A percentile compares a stretch with the other conserved stretches of the same genome.
phyloP scores from a whole-genome alignment of 345 rosid genomes.

The Raphanus raphanistrum region DNA sequence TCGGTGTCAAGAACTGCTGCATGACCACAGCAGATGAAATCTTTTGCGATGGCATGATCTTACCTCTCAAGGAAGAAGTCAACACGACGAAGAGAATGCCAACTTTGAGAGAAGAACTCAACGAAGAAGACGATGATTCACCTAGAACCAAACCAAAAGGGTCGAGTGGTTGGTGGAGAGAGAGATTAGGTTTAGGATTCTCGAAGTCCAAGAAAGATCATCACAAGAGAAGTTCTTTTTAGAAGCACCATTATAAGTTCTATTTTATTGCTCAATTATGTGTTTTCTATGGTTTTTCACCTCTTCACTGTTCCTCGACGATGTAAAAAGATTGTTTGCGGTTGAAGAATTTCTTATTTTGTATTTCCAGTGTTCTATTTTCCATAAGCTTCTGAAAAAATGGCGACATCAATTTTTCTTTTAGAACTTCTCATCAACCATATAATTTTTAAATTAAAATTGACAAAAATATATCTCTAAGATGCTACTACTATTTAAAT shows the following conservation, averaged over 20 bases:
- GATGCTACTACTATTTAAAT: background rate
- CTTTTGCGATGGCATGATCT: conserved; percentile 63
- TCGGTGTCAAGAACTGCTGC: conserved; percentile 50
- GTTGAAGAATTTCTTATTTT: conserved; percentile 34
- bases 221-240: conserved; percentile 30
- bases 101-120: conserved; percentile 71
- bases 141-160: conserved; percentile 32
- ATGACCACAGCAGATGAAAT: conserved; percentile 87
- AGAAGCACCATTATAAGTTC: conserved; percentile 22
- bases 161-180: conserved; percentile 42
- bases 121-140: conserved; percentile 40
- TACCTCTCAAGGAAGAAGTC: conserved; percentile 59
- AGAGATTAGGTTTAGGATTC: conserved; percentile 38
- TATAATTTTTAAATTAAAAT: no score
- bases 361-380: background rate
- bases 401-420: background rate
- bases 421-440: no score
- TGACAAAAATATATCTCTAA: background rate
- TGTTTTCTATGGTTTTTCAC: background rate
- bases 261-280: background rate
- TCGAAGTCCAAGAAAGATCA: conserved; percentile 40
- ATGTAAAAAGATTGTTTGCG: conserved; percentile 39
- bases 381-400: background rate
- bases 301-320: conserved; percentile 30
- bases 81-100: conserved; percentile 43